Evolutionary conservation across 148 eudicot genomes (phyloP).

Genomic region (Hydrangea macrophylla): DNA sequence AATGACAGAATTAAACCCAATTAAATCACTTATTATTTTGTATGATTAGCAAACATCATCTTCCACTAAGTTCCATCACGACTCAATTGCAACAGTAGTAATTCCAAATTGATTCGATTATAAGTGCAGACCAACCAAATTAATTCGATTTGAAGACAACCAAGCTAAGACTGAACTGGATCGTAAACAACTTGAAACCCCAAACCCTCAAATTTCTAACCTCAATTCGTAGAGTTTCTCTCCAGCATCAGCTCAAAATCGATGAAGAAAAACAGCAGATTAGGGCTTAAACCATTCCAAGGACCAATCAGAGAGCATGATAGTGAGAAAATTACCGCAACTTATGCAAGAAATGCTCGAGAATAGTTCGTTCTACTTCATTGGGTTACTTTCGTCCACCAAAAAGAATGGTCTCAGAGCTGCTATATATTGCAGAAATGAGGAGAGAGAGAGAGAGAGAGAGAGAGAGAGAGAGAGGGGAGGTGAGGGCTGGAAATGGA

Average conservation of each 20-base stretch:
- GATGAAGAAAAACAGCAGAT: neutral
- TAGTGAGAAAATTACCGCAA: neutral
- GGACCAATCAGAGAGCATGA: neutral
- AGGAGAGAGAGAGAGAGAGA: neutral
- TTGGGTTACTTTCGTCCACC: neutral
- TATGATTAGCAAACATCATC: neutral
- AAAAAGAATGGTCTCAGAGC: neutral
- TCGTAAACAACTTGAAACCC: neutral
- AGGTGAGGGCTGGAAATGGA: too few relatives aligned
- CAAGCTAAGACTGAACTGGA: neutral
- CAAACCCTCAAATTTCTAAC: conserved; percentile 1
- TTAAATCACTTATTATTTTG: neutral
- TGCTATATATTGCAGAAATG: conserved; percentile 9
- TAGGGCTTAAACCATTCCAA: neutral
- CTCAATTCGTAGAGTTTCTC: neutral
- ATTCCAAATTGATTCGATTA: neutral
- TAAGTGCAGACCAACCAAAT: neutral
- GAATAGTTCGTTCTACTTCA: neutral
- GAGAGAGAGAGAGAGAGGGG: too few relatives aligned
- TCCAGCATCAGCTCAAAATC: neutral
- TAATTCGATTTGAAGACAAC: too few relatives aligned
- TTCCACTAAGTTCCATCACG: neutral
- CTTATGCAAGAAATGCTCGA: conserved; percentile 6
- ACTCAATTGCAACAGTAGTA: neutral
- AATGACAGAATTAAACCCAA: neutral